Base-by-base conservation (phyloP, 306 rosid species). In the Cicer arietinum region DNA sequence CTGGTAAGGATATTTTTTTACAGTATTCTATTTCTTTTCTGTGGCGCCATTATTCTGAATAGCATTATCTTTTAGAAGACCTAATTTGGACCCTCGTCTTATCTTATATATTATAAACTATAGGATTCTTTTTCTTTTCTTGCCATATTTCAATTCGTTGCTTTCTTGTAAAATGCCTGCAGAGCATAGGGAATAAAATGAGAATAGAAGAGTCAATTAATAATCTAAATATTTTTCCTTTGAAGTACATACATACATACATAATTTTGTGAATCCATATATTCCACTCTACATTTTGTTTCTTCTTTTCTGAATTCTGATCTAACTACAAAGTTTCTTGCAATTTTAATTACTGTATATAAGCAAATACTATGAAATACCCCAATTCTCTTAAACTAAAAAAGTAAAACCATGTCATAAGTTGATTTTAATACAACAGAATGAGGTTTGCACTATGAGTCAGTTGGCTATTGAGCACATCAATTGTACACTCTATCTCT, bases 251-350 rank as follows among this genome's bases (percentile, higher is more conserved):
- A 22, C 22, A 20, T 20, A 20, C 30, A 25, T 25, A 25, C 30
- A 25, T 11, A 48, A 40, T 58, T 16, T 64, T 17, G 62, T 65
- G 40, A 13, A 17, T 45, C 22, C 35, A 43, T 71, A 48, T 73
- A 44, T 25, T 39, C 43, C 37, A 69, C 54, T 60, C 59, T 50
- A 35, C 16, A 45, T 6, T 37, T 65, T 13, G 44, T 20, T 41
- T 30, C 61, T 66, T 47, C 51, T 11, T 50, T 67, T 68, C 20
- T 67, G 67, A 59, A 58, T 67, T 68, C 20, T 67, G 67, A 59
- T 67, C 60, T 16, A 62, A 59, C 60, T n/a, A 74, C 44, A 71
- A 80, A 74, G 74, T 68, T 67, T 61, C 77, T 65, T 20, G 79
- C 62, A 56, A 66, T 48, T 74, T 80, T 47, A 56, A 56, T 22